A percentile compares a stretch with the other conserved stretches of the same genome.
Evolutionary conservation across 805 yeast species (phyloP).

Genomic region (Teunomyces gatunensis): DNA sequence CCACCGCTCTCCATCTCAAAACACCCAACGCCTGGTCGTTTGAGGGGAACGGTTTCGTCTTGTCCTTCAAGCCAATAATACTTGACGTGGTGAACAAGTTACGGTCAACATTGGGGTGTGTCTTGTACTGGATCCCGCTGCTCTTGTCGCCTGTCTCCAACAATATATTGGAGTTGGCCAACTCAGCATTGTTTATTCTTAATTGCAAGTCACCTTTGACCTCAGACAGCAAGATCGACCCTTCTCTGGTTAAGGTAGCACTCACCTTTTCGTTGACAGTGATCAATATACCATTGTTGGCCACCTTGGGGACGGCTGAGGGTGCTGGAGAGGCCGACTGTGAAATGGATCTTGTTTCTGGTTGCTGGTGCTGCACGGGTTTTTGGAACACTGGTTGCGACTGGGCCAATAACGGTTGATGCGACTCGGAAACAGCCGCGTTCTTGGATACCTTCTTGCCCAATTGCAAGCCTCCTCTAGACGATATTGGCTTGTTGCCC

Average conservation of each 20-base stretch:
- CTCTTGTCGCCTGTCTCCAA: constrained; percentile 50
- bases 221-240: constrained; percentile 65
- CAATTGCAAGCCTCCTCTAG: constrained; percentile 72
- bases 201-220: constrained; percentile 89
- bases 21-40: constrained; percentile 90
- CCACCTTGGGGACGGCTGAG: constrained; percentile 25
- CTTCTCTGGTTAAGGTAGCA: constrained; percentile 82
- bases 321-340: constrained; percentile 23
- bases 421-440: constrained; percentile 22
- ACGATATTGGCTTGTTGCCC: constrained; percentile 23
- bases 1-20: constrained; percentile 84
- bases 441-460: constrained; percentile 50
- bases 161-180: constrained; percentile 64
- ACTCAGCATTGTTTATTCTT: constrained; percentile 74
- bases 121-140: constrained; percentile 69
- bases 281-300: constrained; percentile 76
- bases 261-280: constrained; percentile 73
- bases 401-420: constrained; percentile 29
- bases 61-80: constrained; percentile 72
- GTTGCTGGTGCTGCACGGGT: constrained; percentile 14
- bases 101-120: constrained; percentile 95
- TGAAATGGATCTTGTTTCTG: constrained; percentile 16
- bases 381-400: constrained; percentile 35
- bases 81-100: constrained; percentile 55
- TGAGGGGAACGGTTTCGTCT: constrained; percentile 79